Conservation (phyloP, 495 filamentous ascomycete genomes). For the Penicillium daleae region DNA sequence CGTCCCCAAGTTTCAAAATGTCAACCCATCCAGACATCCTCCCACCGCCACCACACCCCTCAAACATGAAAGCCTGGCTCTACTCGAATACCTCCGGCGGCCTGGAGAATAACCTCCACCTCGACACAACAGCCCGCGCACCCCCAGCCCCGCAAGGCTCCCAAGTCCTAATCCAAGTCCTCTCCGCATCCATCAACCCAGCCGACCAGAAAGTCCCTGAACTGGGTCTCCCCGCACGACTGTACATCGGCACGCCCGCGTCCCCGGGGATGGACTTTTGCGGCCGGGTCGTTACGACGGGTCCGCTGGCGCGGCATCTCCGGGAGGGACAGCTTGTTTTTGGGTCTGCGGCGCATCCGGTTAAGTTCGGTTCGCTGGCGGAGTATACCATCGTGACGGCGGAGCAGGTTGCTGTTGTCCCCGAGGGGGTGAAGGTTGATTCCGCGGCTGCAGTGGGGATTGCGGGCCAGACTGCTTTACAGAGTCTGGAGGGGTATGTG, state of each 20-base stretch:
- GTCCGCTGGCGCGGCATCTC: slow-evolving; percentile 38
- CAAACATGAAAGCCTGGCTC: slow-evolving; percentile 67
- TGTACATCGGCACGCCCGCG: slow-evolving; percentile 50
- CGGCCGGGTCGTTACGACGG: slow-evolving; percentile 57
- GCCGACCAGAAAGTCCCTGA: slow-evolving; percentile 73
- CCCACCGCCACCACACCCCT: slow-evolving; percentile 12
- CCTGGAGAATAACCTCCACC: slow-evolving; percentile 60
- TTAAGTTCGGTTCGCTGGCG: slow-evolving; percentile 54
- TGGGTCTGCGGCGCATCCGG: slow-evolving; percentile 46
- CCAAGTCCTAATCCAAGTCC: slow-evolving; percentile 60
- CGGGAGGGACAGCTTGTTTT: slow-evolving; percentile 59
- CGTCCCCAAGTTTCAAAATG: neutral
- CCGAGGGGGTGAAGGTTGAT: slow-evolving; percentile 54
- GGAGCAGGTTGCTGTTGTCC: slow-evolving; percentile 39
- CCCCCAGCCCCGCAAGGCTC: slow-evolving; percentile 39
- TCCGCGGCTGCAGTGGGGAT: slow-evolving; percentile 58
- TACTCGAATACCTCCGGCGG: slow-evolving; percentile 52
- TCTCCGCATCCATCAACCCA: slow-evolving; percentile 64
- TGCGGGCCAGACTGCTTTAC: slow-evolving; percentile 62
- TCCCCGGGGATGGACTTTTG: slow-evolving; percentile 67
- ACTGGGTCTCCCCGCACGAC: slow-evolving; percentile 43
- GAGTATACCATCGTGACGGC: slow-evolving; percentile 51
- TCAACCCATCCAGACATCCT: neutral
- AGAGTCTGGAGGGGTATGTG: slow-evolving; percentile 59
- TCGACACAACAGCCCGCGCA: slow-evolving; percentile 50